Evolutionary conservation across 805 yeast genomes (phyloP), one percentile per base, ranked within the genome.

Genomic region (Tetrapisispora iriomotensis): DNA sequence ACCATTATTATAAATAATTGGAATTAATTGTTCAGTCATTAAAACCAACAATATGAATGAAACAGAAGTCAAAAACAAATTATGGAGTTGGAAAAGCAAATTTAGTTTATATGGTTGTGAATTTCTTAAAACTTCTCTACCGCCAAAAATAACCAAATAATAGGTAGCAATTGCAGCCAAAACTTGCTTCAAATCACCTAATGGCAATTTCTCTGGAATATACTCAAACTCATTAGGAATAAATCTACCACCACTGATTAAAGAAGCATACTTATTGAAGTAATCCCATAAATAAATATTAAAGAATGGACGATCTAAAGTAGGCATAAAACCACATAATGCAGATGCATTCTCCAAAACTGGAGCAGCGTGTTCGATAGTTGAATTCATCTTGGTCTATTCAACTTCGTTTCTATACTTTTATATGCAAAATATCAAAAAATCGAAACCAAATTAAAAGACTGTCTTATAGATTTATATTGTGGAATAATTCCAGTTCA

Each of bases 141-240:
- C 96, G 45, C 96, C 94, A 58, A 87, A 86, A 45, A 88, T 82
- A 35, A 83, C 72, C 32, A 76, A 58, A 58, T 90, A 88, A 68
- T 88, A 88, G n/a, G 72, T 55, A 22, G 70, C 65, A 47, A 87
- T 81, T 39, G 74, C 76, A 8, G 61, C 58, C 26, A 71, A 55
- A 10, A 80, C 88, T 42, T 74, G 77, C 42, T 64, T 66, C 36
- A 77, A 72, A 48, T 77, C 76, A 39, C 82, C 82, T 52, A 86
- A 60, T 40, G 84, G 81, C 1, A 88, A 75, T 46, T 74, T 56
- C 53, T 77, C 76, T 51, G 77, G 73, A 36, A 74, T 63, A 57
- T 83, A 88, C 53, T 70, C 65, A 59, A 88, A 88, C 37, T 78
- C 71, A 35, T 50, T 45, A 23, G 62, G 64, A 33, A 53, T 37